Base-by-base conservation (phyloP, 31 red algal species). In the Bonnemaisonia californica region DNA sequence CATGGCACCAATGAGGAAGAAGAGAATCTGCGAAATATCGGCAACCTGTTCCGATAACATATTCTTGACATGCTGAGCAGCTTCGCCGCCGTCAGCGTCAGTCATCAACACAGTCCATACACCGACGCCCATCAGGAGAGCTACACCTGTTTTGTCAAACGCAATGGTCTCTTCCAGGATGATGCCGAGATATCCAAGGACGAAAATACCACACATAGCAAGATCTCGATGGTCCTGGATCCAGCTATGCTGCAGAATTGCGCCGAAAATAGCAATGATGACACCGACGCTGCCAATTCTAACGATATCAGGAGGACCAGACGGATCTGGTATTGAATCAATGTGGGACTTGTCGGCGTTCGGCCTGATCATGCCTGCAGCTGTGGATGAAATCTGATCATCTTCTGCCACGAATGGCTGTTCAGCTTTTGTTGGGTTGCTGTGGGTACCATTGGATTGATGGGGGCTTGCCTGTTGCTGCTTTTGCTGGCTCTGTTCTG, bases 1-100 rank as follows among this genome's bases (percentile, higher is more conserved):
- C 93, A 94, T 94, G 13, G 97, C 97, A 37, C 93, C 97, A 54
- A 96, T 79, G 27, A 99, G 81, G 42, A 99, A 99, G 79, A 96
- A 96, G 23, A 96, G 79, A 54, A 99, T 89, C 68, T 95, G 82
- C 1, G 90, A 83, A 68, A 99, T 88, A 2, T 90, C 91, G 24
- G 76, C 66, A 27, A 99, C 38, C 65, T 85, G 69, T 32, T 86
- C 79, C 9, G 73, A 42, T 1, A 99, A 79, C 57, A 80, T 23
- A 9, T 84, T 72, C 40, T 74, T 62, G 3, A 94, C 70, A 11
- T 87, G 75, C 30, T 59, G 55, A 27, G 79, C 81, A 2, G 60
- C 57, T 34, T 79, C 87, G 1, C 47, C 70, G 35, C 54, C 64
- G 3, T 55, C 80, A 33, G 87, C 30, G 32, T 69, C 75, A 21